Conservation (phyloP, 2,329 filamentous ascomycete species). For the Diplodia scrobiculata region DNA sequence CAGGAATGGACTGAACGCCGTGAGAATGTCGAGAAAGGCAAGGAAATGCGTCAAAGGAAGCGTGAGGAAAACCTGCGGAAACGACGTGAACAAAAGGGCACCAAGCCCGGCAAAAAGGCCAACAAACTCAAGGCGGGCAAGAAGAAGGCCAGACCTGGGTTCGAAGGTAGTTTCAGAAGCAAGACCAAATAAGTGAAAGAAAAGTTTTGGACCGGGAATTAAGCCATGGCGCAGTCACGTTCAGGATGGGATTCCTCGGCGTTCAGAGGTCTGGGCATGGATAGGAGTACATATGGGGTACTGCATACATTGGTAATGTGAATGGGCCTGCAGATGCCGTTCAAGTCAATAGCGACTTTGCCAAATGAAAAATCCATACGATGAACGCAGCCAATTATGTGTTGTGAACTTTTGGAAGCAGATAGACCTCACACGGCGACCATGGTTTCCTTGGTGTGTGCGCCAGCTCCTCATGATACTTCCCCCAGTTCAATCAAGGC, state of each 20-base stretch:
- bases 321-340: slow-evolving; percentile 1
- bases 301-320: slow-evolving; percentile 5
- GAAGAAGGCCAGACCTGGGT: slow-evolving; percentile 56
- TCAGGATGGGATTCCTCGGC: not conserved
- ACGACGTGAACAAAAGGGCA: slow-evolving; percentile 75
- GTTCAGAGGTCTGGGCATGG: slow-evolving; percentile 15
- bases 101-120: slow-evolving; percentile 60
- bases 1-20: slow-evolving; percentile 69
- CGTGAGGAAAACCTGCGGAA: slow-evolving; percentile 62
- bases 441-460: no score
- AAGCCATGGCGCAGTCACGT: slow-evolving; percentile 5
- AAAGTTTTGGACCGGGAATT: not conserved
- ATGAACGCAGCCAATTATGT: not conserved
- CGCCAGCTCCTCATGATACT: no score
- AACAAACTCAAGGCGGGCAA: slow-evolving; percentile 55
- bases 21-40: slow-evolving; percentile 51
- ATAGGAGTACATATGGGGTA: slow-evolving; percentile 16
- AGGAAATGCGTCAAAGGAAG: slow-evolving; percentile 54
- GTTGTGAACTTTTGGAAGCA: not conserved
- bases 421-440: no score
- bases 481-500: no score
- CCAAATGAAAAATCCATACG: not conserved
- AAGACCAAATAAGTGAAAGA: slow-evolving; percentile 17
- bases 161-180: slow-evolving; percentile 68
- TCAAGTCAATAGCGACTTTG: not conserved